Conservation (phyloP, 768 basidiomycete genomes). For the Solioccasus polychromus region DNA sequence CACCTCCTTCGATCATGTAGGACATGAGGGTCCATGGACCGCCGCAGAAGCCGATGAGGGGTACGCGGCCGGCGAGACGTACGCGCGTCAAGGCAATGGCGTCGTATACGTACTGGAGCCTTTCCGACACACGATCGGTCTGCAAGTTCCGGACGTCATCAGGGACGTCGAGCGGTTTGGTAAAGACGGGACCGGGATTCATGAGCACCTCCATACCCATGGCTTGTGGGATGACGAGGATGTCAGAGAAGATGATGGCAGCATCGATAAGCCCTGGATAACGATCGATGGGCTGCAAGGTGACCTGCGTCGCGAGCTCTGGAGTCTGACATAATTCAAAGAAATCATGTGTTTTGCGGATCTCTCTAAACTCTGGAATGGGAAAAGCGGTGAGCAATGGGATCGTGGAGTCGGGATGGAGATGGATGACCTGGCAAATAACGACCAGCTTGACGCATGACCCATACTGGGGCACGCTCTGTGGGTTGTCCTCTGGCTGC, state of each 20-base stretch:
- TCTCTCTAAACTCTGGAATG: slow-evolving; percentile 76
- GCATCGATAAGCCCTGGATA: slow-evolving; percentile 89
- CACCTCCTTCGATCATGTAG: slow-evolving; percentile 98
- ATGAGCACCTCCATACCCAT: slow-evolving; percentile 95
- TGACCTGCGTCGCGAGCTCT: slow-evolving; percentile 83
- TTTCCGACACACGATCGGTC: slow-evolving; percentile 75
- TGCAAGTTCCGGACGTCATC: slow-evolving; percentile 65
- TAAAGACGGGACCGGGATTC: slow-evolving; percentile 90
- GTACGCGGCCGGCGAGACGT: slow-evolving; percentile 82
- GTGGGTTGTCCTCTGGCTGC: slow-evolving; percentile 87
- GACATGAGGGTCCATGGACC: slow-evolving; percentile 98
- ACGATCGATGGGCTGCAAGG: slow-evolving; percentile 89
- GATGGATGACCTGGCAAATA: slow-evolving; percentile 78
- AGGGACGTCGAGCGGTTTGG: slow-evolving; percentile 78
- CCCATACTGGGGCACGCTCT: slow-evolving; percentile 95
- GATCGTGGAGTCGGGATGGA: neutral
- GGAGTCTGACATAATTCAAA: slow-evolving; percentile 95
- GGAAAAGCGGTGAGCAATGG: slow-evolving; percentile 1
- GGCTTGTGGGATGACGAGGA: slow-evolving; percentile 96
- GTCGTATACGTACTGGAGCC: slow-evolving; percentile 88
- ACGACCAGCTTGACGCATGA: slow-evolving; percentile 96
- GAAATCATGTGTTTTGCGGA: slow-evolving; percentile 86
- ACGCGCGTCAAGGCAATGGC: slow-evolving; percentile 85
- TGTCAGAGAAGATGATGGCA: slow-evolving; percentile 97
- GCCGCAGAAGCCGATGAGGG: slow-evolving; percentile 95